Percentiles rank a stretch among this genome's conserved stretches.
phyloP scores from a whole-genome alignment of 371 early-diverging fungal genomes.

The Mortierella sp. region DNA sequence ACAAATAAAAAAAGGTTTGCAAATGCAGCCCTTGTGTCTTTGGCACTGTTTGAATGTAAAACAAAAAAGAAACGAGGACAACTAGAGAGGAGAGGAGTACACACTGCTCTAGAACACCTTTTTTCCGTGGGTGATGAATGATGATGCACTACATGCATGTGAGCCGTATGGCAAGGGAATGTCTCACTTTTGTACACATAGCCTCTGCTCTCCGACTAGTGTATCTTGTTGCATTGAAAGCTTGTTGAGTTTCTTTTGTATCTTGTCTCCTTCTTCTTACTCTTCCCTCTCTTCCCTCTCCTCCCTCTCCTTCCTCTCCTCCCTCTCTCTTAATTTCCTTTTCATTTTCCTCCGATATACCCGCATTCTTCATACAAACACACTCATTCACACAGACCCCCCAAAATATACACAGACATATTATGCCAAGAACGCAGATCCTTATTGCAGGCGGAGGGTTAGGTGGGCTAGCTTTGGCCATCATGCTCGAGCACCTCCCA shows the following conservation, averaged over 20 bases:
- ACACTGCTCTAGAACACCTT: no score
- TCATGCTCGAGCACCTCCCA: slow-evolving; percentile 50
- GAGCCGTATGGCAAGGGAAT: neutral
- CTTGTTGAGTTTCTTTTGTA: no score
- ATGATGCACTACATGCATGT: neutral
- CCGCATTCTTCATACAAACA: neutral
- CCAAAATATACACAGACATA: neutral
- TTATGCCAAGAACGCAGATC: slow-evolving; percentile 33
- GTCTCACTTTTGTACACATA: neutral
- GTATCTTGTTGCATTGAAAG: no score
- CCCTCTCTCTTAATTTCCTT: neutral
- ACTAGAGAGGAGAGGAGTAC: neutral
- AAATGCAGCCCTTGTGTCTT: no score
- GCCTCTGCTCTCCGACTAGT: neutral
- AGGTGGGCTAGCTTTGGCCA: slow-evolving; percentile 42
- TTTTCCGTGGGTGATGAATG: neutral
- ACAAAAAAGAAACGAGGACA: neutral
- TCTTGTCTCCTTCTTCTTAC: neutral
- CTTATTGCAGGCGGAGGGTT: slow-evolving; percentile 50
- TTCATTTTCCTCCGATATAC: neutral
- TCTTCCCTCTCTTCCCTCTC: no score
- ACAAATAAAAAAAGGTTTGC: neutral
- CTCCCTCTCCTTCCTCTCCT: no score
- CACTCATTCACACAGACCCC: neutral
- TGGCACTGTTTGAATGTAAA: neutral